Evolutionary conservation across 2,329 filamentous ascomycete genomes (phyloP), one percentile per base, ranked within the genome.

Genomic region (Cladosporium sp.): DNA sequence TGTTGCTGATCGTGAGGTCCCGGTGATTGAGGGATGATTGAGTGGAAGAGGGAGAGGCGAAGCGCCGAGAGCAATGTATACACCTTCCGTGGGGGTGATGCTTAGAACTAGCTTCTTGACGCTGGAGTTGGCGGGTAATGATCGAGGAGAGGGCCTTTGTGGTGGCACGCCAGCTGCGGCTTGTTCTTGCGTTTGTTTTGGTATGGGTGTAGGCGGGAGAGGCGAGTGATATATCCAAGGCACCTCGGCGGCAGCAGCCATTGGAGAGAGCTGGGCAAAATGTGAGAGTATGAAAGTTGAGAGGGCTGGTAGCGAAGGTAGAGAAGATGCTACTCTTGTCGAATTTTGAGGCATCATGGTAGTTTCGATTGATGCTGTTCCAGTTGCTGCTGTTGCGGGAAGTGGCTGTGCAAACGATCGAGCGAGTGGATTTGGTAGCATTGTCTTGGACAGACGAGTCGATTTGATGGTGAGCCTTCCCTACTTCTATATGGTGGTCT

Each of bases 171-270:
- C 24, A 15, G 52, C 19, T 17, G 28, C 4, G 6, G 25, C 35
- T 25, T 42, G 48, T 42, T 42, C 19, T 42, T 42, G n/a, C n/a
- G n/a, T n/a, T n/a, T n/a, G 19, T 12, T 22, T 22, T 34, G 25
- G 37, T 35, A 22, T 24, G 8, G 7, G 39, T n/a, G 25, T 32
- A 3, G 52, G 32, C 12, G 52, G 32, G 12, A 37, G 13, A 17
- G 40, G 52, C 5, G 40, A 47, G 32, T 55, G 52, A 32, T 55
- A 55, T n/a, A 55, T 20, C 52, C 52, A 55, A n/a, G 52, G 40
- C 3, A 55, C 52, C 17, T 55, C 40, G 1, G 40, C 10, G 28
- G 52, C 32, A 17, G 40, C n/a, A 15, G 40, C 40, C 17, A 36
- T 6, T 4, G 52, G 52, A 9, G 52, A 55, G 4, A 55, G 20